A percentile compares a stretch with the other conserved stretches of the same genome.
Evolutionary conservation across 306 rosid species (phyloP).

Genomic region (Malus orientalis): DNA sequence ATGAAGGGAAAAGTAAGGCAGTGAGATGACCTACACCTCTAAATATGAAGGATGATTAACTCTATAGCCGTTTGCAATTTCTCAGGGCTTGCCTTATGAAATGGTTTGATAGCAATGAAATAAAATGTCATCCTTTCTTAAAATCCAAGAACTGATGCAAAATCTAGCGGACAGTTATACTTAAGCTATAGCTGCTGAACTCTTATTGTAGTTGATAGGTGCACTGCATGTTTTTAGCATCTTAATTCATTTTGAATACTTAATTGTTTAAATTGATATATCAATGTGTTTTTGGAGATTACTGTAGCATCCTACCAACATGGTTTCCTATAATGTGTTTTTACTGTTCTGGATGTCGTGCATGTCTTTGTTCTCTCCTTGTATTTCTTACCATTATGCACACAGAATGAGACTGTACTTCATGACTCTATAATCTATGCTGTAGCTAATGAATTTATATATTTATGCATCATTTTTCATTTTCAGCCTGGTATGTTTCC

Average conservation of each 20-base stretch:
- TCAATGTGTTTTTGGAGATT: background rate
- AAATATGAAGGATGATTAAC: background rate
- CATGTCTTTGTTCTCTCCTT: background rate
- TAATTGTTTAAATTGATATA: background rate
- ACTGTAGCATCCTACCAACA: background rate
- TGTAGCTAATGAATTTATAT: background rate
- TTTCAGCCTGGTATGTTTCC: slow-evolving; percentile 89
- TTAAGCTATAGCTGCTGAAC: background rate
- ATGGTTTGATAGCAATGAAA: background rate
- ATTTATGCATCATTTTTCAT: slow-evolving; percentile 7
- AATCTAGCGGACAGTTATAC: background rate
- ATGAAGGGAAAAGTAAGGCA: background rate
- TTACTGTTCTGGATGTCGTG: background rate
- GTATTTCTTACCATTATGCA: background rate
- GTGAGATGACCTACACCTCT: background rate
- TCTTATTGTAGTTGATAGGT: background rate
- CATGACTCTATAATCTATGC: background rate
- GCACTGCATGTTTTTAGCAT: background rate
- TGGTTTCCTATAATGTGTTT: background rate
- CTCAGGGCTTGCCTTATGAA: background rate
- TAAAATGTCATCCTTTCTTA: background rate
- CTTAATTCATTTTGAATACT: background rate
- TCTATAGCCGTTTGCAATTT: background rate
- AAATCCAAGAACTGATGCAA: background rate
- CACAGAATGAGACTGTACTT: background rate